Evolutionary conservation across 73 alveolate genomes (phyloP).

Genomic region (Paramecium octaurelia): DNA sequence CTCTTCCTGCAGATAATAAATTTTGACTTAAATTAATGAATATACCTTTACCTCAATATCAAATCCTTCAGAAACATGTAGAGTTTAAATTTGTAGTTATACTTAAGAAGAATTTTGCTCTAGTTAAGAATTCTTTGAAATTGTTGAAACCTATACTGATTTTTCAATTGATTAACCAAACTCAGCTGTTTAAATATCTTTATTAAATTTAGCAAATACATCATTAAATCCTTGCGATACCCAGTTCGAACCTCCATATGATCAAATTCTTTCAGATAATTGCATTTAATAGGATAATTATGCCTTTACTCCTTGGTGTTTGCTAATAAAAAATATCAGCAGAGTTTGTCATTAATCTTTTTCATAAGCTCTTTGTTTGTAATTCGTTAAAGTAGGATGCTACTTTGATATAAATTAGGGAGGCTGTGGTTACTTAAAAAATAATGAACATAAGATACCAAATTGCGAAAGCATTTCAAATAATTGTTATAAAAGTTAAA

Average conservation of each 20-base stretch:
- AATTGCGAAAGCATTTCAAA: background rate
- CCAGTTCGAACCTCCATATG: background rate
- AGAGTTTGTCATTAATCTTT: background rate
- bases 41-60: too few species aligned
- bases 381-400: background rate
- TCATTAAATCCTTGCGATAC: background rate
- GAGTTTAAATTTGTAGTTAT: too few species aligned
- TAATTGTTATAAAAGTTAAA: background rate
- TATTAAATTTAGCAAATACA: background rate
- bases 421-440: background rate
- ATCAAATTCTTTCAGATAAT: background rate
- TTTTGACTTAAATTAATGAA: too few species aligned
- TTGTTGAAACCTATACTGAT: too few species aligned
- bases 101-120: too few species aligned
- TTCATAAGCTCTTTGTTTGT: conserved; percentile 14
- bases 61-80: too few species aligned
- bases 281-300: background rate
- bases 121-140: too few species aligned
- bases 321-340: too few species aligned
- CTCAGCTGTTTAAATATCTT: too few species aligned
- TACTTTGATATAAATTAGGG: background rate
- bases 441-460: background rate
- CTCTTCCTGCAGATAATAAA: too few species aligned
- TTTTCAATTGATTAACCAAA: too few species aligned
- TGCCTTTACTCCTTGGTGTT: background rate